Evolutionary conservation across 2,329 filamentous ascomycete species (phyloP).

Genomic region (Exophiala spinifera): DNA sequence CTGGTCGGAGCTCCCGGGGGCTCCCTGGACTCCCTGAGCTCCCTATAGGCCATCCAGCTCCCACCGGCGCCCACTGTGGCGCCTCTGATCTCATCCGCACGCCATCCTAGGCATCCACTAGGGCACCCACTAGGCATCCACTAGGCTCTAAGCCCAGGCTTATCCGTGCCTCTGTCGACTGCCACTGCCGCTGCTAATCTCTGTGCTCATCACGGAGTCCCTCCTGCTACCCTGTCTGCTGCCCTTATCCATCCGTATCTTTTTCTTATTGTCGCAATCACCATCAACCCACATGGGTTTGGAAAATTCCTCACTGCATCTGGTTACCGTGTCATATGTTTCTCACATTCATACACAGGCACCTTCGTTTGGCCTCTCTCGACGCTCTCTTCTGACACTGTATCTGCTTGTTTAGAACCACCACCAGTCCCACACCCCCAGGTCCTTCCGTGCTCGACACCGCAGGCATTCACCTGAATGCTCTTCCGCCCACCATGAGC

Average conservation of each 20-base stretch:
- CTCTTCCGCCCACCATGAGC: conserved; percentile 22
- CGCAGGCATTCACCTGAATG: conserved; percentile 27
- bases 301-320: conserved; percentile 1
- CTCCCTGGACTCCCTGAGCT: too few relatives aligned
- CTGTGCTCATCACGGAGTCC: background rate
- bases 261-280: background rate
- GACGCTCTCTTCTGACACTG: conserved; percentile 4
- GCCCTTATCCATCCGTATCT: background rate
- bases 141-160: background rate
- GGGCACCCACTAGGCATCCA: background rate
- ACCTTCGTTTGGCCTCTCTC: background rate
- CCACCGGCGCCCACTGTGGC: too few relatives aligned
- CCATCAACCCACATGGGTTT: background rate
- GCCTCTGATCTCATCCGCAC: background rate
- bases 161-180: background rate
- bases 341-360: background rate
- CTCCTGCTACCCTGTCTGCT: too few relatives aligned
- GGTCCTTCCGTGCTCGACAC: conserved; percentile 17
- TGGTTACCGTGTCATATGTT: conserved; percentile 2
- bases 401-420: background rate
- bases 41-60: too few relatives aligned
- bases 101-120: background rate
- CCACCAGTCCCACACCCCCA: conserved; percentile 7
- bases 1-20: too few relatives aligned
- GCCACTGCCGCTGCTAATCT: conserved; percentile 2